Evolutionary conservation across 2,329 filamentous ascomycete species (phyloP).

Genomic region (Xylariomycetidae sp.): DNA sequence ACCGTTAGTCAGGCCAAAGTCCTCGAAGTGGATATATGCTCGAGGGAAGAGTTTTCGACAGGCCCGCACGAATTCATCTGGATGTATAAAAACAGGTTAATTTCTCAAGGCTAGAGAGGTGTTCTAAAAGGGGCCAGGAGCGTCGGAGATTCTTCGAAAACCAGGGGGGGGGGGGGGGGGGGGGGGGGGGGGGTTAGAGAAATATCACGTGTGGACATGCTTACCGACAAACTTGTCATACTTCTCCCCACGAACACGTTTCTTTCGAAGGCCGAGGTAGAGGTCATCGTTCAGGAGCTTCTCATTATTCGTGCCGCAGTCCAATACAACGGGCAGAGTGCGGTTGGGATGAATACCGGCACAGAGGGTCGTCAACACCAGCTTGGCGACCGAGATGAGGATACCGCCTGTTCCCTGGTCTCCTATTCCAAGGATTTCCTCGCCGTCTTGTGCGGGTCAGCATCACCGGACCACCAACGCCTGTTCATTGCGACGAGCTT

Average conservation of each 20-base stretch:
- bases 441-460: slow-evolving; percentile 40
- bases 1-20: slow-evolving; percentile 75
- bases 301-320: slow-evolving; percentile 82
- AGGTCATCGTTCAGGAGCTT: slow-evolving; percentile 69
- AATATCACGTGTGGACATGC: too few species aligned
- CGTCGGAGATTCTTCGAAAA: too few species aligned
- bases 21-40: slow-evolving; percentile 86
- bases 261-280: slow-evolving; percentile 70
- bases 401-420: slow-evolving; percentile 85
- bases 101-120: too few species aligned
- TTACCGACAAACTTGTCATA: slow-evolving; percentile 78
- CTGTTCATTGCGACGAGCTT: slow-evolving; percentile 16
- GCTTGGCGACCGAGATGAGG: slow-evolving; percentile 78
- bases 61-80: slow-evolving; percentile 65
- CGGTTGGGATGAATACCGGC: slow-evolving; percentile 80
- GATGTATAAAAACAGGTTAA: too few species aligned
- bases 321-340: slow-evolving; percentile 75
- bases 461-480: neutral
- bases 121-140: too few species aligned
- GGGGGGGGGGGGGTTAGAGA: too few species aligned
- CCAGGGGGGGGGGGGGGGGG: too few species aligned
- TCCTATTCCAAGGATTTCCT: slow-evolving; percentile 80
- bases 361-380: slow-evolving; percentile 77
- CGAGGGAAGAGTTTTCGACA: slow-evolving; percentile 68
- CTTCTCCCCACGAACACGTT: slow-evolving; percentile 61